Evolutionary conservation across 306 rosid genomes (phyloP).

Genomic region (Ochetophila trinervis): DNA sequence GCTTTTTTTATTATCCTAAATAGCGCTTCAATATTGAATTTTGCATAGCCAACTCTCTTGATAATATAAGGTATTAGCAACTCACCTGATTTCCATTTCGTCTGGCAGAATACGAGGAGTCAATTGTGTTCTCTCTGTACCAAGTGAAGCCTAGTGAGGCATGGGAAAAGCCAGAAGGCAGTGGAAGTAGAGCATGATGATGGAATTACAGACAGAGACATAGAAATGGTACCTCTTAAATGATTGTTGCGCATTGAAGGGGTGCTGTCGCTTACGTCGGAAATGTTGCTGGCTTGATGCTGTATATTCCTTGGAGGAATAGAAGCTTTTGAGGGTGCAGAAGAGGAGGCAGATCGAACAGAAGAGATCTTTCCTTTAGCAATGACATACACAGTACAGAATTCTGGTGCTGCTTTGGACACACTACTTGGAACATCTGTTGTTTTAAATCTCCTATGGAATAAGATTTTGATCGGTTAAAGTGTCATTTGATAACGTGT

Average conservation of each 20-base stretch:
- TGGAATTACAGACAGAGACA: constrained; percentile 6
- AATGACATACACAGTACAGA: constrained; percentile 74
- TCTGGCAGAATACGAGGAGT: constrained; percentile 4
- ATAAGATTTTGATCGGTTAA: neutral
- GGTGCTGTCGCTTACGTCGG: constrained; percentile 17
- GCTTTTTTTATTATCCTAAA: neutral
- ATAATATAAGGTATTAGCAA: neutral
- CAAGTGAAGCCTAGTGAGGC: constrained; percentile 8
- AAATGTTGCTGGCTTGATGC: constrained; percentile 8
- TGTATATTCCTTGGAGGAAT: neutral
- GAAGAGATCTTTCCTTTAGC: constrained; percentile 65
- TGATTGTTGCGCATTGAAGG: constrained; percentile 18
- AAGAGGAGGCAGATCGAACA: constrained; percentile 41
- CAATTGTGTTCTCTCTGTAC: constrained; percentile 25
- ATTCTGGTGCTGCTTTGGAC: constrained; percentile 61
- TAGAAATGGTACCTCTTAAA: constrained; percentile 23
- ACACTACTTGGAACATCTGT: constrained; percentile 52
- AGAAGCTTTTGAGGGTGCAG: constrained; percentile 28
- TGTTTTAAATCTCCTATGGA: constrained; percentile 64
- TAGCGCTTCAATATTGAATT: neutral
- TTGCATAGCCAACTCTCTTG: neutral
- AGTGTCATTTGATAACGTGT: neutral
- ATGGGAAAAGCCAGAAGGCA: neutral
- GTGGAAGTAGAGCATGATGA: neutral
- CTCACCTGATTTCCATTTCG: constrained; percentile 59